Conservation (phyloP, 345 rosid species). For the Populus tremula region DNA sequence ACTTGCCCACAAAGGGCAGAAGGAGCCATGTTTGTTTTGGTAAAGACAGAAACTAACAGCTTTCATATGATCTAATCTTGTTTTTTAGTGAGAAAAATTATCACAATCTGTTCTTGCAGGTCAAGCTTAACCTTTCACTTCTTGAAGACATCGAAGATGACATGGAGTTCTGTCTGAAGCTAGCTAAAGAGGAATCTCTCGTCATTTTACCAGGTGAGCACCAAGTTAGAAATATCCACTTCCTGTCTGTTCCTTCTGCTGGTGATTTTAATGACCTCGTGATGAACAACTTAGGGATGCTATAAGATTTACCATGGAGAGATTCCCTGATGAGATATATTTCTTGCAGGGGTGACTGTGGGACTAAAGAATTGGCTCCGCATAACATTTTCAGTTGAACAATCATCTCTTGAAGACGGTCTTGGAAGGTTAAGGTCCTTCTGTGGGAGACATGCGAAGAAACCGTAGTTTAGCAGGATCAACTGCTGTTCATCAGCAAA, state of each 20-base stretch:
- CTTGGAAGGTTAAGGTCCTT: constrained; percentile 42
- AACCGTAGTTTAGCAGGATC: constrained; percentile 35
- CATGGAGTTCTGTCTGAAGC: too few species aligned
- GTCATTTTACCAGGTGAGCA: too few species aligned
- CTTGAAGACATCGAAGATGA: background rate
- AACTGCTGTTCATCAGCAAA: constrained; percentile 20
- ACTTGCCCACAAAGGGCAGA: background rate
- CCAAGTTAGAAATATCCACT: too few species aligned
- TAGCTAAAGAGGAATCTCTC: too few species aligned
- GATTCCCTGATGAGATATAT: too few species aligned
- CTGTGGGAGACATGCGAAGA: constrained; percentile 33
- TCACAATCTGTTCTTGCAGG: background rate
- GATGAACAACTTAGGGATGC: too few species aligned
- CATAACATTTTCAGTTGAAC: constrained; percentile 43
- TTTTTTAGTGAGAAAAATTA: background rate
- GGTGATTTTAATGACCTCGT: too few species aligned
- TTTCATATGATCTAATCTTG: background rate
- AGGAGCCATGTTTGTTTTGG: background rate
- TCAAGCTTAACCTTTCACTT: background rate
- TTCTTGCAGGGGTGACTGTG: constrained; percentile 28
- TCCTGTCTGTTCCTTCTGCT: too few species aligned
- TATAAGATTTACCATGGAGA: too few species aligned
- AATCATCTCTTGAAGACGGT: constrained; percentile 35
- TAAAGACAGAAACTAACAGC: background rate
- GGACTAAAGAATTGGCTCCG: constrained; percentile 57